Evolutionary conservation across 768 basidiomycete species (phyloP).

Genomic region (Suillus subluteus): DNA sequence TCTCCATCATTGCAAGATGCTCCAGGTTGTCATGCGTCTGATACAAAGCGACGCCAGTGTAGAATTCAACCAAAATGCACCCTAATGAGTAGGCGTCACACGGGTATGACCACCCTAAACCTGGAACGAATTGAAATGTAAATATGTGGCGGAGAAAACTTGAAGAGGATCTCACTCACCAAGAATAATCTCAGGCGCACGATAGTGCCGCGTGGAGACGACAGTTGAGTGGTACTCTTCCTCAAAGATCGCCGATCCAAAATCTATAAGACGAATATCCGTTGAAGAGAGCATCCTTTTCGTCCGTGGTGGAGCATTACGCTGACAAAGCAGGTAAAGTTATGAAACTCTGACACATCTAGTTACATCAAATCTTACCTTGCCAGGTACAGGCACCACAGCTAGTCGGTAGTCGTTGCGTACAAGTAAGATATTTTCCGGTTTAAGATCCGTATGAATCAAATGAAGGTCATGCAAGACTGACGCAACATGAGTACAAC

Average conservation of each 20-base stretch:
- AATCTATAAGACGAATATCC: slow-evolving; percentile 95
- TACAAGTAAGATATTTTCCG: slow-evolving; percentile 96
- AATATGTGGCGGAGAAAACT: slow-evolving; percentile 12
- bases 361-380: slow-evolving; percentile 45
- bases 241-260: slow-evolving; percentile 97
- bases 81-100: slow-evolving; percentile 99
- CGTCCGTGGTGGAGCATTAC: slow-evolving; percentile 63
- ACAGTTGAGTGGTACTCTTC: slow-evolving; percentile 98
- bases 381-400: slow-evolving; percentile 63
- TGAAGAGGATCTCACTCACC: slow-evolving; percentile 56
- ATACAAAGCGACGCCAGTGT: slow-evolving; percentile 96
- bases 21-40: slow-evolving; percentile 99
- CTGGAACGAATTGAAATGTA: slow-evolving; percentile 45
- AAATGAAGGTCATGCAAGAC: slow-evolving; percentile 90
- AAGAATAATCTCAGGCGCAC: slow-evolving; percentile 98
- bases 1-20: slow-evolving; percentile 99
- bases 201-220: slow-evolving; percentile 96
- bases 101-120: slow-evolving; percentile 96
- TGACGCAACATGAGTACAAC: slow-evolving; percentile 35
- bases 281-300: slow-evolving; percentile 85
- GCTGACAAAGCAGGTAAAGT: slow-evolving; percentile 43
- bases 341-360: slow-evolving; percentile 7
- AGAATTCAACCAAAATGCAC: slow-evolving; percentile 98
- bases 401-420: slow-evolving; percentile 74
- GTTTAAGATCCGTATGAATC: slow-evolving; percentile 98